These are phyloP conservation scores for Tubosaeta brunneosetosa DNA, from an alignment of 768 basidiomycete species.

Conservation along the genomic window DNA sequence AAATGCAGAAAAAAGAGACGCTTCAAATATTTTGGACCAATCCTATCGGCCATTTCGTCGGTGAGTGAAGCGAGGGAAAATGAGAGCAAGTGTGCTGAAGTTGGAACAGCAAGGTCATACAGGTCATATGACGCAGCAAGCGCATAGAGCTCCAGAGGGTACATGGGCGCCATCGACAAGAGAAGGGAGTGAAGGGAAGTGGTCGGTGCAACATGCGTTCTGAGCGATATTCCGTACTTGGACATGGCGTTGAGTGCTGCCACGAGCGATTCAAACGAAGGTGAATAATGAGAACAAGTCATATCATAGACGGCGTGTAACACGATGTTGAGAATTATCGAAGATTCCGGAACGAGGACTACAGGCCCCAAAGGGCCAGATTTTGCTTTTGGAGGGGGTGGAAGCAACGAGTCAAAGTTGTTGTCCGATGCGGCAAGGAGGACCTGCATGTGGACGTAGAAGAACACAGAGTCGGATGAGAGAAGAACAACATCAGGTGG, in stretches of 20 bases:
- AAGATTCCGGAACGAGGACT: conserved; percentile 56
- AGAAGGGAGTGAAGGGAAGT: conserved; percentile 57
- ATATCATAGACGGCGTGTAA: conserved; percentile 70
- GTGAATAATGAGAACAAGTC: conserved; percentile 71
- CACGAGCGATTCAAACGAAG: conserved; percentile 54
- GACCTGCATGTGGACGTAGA: conserved; percentile 67
- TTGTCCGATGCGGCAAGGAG: conserved; percentile 61
- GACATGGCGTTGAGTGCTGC: conserved; percentile 53
- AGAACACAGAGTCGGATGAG: conserved; percentile 75
- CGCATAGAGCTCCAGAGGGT: conserved; percentile 68
- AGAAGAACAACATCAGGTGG: conserved; percentile 62
- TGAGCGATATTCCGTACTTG: conserved; percentile 56
- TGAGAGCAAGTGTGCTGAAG: conserved; percentile 71
- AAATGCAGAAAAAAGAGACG: conserved; percentile 81
- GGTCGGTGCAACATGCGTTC: conserved; percentile 43
- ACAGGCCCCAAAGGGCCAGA: conserved; percentile 47
- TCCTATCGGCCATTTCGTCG: conserved; percentile 63
- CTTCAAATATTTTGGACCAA: conserved; percentile 75
- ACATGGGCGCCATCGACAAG: conserved; percentile 61
- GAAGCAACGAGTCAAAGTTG: conserved; percentile 55
- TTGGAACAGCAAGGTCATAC: conserved; percentile 68
- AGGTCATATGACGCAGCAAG: conserved; percentile 64
- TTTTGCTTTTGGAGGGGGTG: conserved; percentile 35
- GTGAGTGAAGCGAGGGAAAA: conserved; percentile 63
- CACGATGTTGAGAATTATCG: conserved; percentile 63